Conservation (phyloP, 768 basidiomycete genomes). For the Leucosporidium creatinivorum region DNA sequence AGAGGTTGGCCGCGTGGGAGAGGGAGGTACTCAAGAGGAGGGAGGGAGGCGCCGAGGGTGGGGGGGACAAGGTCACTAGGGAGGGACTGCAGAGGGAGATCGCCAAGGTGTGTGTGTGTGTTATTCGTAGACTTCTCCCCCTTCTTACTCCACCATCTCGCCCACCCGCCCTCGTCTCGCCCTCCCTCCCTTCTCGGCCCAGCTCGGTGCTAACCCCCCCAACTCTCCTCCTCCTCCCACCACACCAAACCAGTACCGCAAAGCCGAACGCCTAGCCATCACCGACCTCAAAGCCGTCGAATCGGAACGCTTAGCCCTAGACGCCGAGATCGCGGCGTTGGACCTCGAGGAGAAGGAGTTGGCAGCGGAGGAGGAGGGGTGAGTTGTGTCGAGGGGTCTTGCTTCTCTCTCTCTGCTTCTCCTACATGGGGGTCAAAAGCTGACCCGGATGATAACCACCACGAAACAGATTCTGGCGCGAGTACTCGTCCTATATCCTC, state of each 20-base stretch:
- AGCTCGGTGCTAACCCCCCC: no score
- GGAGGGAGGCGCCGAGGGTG: slow-evolving; percentile 14
- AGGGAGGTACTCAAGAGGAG: slow-evolving; percentile 38
- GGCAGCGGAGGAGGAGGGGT: slow-evolving; percentile 79
- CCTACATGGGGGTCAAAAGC: background rate
- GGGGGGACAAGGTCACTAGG: slow-evolving; percentile 36
- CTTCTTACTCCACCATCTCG: no score
- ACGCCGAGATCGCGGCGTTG: slow-evolving; percentile 60
- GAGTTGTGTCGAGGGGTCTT: slow-evolving; percentile 43
- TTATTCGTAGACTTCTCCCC: background rate
- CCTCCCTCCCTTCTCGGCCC: no score
- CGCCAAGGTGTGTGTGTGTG: slow-evolving; percentile 48
- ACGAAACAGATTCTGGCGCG: slow-evolving; percentile 77
- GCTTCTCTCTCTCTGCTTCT: background rate
- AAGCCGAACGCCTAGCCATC: slow-evolving; percentile 41
- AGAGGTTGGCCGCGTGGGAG: slow-evolving; percentile 58
- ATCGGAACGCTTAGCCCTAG: slow-evolving; percentile 65
- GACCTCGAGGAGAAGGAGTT: slow-evolving; percentile 70
- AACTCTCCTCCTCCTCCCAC: no score
- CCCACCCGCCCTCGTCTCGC: no score
- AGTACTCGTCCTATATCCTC: slow-evolving; percentile 65
- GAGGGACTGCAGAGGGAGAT: slow-evolving; percentile 68
- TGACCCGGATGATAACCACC: no score
- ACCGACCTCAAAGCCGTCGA: slow-evolving; percentile 71
- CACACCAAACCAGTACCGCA: slow-evolving; percentile 9